phyloP scores from a whole-genome alignment of 805 yeast genomes.

The Hanseniaspora lachancei region DNA sequence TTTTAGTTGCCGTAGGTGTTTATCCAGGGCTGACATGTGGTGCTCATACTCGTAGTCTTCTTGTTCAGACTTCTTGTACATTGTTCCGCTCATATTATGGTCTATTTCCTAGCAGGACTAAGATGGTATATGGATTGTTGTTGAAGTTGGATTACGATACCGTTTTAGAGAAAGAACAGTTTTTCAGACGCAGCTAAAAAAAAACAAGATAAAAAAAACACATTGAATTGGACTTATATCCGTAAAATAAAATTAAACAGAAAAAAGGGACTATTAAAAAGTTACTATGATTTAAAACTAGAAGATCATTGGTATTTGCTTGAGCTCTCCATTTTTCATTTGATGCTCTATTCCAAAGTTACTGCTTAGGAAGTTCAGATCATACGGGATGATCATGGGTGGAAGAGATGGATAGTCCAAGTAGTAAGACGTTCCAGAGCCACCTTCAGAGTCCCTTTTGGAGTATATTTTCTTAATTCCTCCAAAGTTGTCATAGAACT shows the following conservation, averaged over 20 bases:
- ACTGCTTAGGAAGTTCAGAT: constrained; percentile 1
- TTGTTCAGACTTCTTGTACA: background rate
- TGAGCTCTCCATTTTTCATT: background rate
- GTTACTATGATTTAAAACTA: background rate
- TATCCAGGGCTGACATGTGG: background rate
- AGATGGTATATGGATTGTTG: background rate
- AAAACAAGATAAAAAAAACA: too few species aligned
- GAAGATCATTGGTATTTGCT: background rate
- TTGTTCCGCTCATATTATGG: background rate
- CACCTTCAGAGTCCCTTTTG: constrained; percentile 15
- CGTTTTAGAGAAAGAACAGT: too few species aligned
- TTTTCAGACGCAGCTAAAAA: too few species aligned
- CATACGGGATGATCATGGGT: constrained; percentile 22
- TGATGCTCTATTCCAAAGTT: constrained; percentile 9
- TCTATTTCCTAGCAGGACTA: background rate
- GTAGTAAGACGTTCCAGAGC: constrained; percentile 6
- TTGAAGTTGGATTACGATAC: background rate
- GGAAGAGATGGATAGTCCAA: constrained; percentile 30
- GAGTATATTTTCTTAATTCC: constrained; percentile 25
- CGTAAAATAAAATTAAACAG: too few species aligned
- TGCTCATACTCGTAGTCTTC: background rate
- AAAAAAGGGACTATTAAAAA: background rate
- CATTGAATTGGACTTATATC: too few species aligned
- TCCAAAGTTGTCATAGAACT: constrained; percentile 27
- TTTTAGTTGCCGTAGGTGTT: background rate